A percentile compares a stretch with the other conserved stretches of the same genome.
Conservation (phyloP, 2,329 filamentous ascomycete species). For the Pseudopyrenochaeta lycopersici region DNA sequence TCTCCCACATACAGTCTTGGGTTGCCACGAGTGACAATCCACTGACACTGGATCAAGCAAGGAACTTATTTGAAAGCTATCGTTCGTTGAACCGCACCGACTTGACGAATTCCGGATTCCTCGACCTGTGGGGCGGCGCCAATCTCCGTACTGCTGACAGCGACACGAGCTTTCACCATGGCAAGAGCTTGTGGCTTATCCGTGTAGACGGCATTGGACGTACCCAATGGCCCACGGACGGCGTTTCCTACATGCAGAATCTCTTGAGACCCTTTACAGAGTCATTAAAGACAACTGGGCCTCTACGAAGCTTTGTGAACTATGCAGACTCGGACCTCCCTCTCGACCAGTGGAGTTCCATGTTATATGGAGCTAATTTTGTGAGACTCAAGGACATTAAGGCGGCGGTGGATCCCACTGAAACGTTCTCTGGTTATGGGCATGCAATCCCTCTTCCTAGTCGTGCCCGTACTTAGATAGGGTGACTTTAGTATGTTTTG, state of each 20-base stretch:
- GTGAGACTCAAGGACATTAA: constrained; percentile 23
- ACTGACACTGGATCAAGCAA: constrained; percentile 17
- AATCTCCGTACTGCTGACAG: constrained; percentile 19
- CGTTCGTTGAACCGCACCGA: constrained; percentile 23
- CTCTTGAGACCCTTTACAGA: constrained; percentile 24
- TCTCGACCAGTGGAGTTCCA: constrained; percentile 22
- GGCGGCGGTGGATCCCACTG: constrained; percentile 17
- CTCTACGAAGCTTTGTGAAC: constrained; percentile 26
- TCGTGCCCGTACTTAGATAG: too few species aligned
- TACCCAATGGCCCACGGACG: constrained; percentile 22
- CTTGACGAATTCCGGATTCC: constrained; percentile 19
- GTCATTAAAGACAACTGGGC: constrained; percentile 14
- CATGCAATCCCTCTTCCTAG: background rate
- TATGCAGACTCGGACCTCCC: constrained; percentile 26
- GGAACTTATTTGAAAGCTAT: constrained; percentile 16
- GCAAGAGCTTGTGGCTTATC: constrained; percentile 31
- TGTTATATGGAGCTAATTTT: constrained; percentile 24
- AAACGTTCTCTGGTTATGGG: constrained; percentile 19
- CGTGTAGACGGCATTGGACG: constrained; percentile 25
- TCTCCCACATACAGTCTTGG: constrained; percentile 24
- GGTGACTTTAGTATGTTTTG: too few species aligned
- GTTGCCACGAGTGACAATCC: constrained; percentile 19
- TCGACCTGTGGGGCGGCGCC: constrained; percentile 31
- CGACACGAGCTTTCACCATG: constrained; percentile 19
- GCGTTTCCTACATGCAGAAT: constrained; percentile 25